Evolutionary conservation across 2,329 filamentous ascomycete species (phyloP), one percentile per base, ranked within the genome.

Genomic region (Dothistroma pini): DNA sequence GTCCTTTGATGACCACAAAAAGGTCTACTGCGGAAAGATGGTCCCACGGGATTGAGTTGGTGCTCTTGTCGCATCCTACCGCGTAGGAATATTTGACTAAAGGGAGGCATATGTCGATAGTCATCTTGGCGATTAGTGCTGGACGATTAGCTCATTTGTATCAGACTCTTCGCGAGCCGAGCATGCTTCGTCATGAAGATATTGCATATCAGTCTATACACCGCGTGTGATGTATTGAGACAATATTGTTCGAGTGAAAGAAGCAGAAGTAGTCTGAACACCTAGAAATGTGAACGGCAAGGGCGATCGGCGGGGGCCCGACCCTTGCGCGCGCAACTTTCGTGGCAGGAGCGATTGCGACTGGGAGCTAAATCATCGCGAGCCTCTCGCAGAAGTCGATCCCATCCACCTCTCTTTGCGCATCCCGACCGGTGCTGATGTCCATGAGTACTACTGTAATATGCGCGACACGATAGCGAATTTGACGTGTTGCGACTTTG

Each of bases 71-170:
- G 22, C 29, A 21, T 25, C 51, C 51, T 12, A 32, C n/a, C 10
- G 51, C 41, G 35, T 41, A 34, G 12, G 57, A 58, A 38, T 58
- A 58, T 41, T 48, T 53, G 10, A 29, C 49, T 6, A 54, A 1
- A 6, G 49, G 57, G 8, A 58, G 38, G 19, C 50, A 51, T 10
- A 50, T 14, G 38, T 67, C 56, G 21, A 64, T 65, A 12, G 66
- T 60, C 66, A 70, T 71, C 55, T 58, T 65, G 61, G 51, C 56
- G 38, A 44, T 58, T 51, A 65, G 62, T 55, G 60, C 60, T 66
- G 54, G 31, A 53, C 29, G 7, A 25, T 63, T 58, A 60, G 59
- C 54, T 14, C 47, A 21, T 25, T 22, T 35, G 16, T 31, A 59
- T 31, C 16, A 58, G 60, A 58, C 61, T 63, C 59, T 59, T 32